phyloP scores from a whole-genome alignment of 2,329 filamentous ascomycete species.

The Sclerotinia subarctica region DNA sequence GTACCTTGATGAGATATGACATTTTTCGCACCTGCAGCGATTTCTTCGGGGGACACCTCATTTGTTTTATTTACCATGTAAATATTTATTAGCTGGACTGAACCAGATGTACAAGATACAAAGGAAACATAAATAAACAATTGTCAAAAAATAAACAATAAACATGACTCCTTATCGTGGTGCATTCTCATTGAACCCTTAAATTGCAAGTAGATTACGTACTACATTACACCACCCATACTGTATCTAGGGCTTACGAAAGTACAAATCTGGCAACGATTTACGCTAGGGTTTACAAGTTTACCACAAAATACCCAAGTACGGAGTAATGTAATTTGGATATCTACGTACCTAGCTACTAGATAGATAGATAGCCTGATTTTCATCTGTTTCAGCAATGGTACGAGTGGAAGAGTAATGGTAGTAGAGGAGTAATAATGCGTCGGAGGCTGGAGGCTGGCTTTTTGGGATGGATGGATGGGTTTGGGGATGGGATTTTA shows the following conservation, averaged over 20 bases:
- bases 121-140: conserved; percentile 1
- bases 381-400: no score
- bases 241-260: neutral
- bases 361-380: no score
- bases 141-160: neutral
- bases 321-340: no score
- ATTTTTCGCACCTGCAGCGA: neutral
- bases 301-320: no score
- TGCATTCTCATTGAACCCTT: neutral
- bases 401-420: no score
- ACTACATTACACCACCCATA: neutral
- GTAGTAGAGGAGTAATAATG: no score
- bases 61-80: neutral
- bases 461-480: no score
- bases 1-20: neutral
- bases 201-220: neutral
- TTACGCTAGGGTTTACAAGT: no score
- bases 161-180: neutral
- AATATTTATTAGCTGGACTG: conserved; percentile 1
- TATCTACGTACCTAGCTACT: no score
- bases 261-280: no score
- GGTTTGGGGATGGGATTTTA: no score
- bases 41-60: neutral
- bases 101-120: neutral
- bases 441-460: no score